Conservation (phyloP, 352 stramenopile species). For the Phytophthora megakarya region DNA sequence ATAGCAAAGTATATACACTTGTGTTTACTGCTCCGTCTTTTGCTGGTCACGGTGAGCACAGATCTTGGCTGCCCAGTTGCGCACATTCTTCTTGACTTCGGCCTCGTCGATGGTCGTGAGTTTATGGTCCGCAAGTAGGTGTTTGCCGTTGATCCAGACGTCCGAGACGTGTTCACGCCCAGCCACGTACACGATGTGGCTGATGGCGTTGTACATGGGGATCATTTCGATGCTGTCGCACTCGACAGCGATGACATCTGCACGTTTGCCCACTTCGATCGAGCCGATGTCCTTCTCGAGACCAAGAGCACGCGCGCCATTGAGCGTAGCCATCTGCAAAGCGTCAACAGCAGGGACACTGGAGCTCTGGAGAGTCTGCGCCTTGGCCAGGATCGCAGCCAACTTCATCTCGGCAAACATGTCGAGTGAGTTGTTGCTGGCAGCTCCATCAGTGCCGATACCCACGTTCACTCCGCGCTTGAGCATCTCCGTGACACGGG, state of each 20-base stretch:
- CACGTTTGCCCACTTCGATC: conserved; percentile 84
- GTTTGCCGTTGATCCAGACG: conserved; percentile 90
- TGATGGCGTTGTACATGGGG: conserved; percentile 89
- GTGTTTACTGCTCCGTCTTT: too few species aligned
- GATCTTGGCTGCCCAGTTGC: conserved; percentile 73
- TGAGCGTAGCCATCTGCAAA: conserved; percentile 89
- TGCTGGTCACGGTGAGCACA: too few species aligned
- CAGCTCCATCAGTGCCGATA: conserved; percentile 85
- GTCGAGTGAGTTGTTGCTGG: conserved; percentile 91
- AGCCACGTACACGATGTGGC: conserved; percentile 87
- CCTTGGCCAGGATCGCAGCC: conserved; percentile 86
- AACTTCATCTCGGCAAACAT: conserved; percentile 92
- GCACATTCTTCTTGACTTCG: conserved; percentile 64
- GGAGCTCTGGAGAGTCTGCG: conserved; percentile 63
- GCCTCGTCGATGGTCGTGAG: conserved; percentile 77
- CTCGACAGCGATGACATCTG: conserved; percentile 83
- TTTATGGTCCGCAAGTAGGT: conserved; percentile 66
- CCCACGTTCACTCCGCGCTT: conserved; percentile 84
- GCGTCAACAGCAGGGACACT: conserved; percentile 60
- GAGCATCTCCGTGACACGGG: conserved; percentile 74
- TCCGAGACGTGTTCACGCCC: conserved; percentile 88
- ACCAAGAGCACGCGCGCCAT: conserved; percentile 86
- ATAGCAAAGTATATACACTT: too few species aligned
- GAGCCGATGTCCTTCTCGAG: conserved; percentile 84
- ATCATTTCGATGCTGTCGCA: conserved; percentile 86